Base-by-base conservation (phyloP, 352 stramenopile genomes). In the Phytophthora macrochlamydospora region DNA sequence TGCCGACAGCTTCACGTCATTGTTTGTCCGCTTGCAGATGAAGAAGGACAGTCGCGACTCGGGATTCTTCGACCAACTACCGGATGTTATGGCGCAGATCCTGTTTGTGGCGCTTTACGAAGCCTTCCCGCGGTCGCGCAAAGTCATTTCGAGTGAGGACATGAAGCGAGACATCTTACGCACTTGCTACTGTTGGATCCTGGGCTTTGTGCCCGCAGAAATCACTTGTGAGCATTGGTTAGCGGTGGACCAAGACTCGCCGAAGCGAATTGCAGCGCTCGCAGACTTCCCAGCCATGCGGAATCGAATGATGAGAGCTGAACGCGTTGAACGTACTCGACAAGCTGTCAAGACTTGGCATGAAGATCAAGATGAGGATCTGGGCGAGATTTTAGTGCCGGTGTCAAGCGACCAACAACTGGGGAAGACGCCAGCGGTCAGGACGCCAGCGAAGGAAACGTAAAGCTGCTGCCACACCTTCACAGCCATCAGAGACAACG, bases 41-140 rank as follows among this genome's bases (percentile, higher is more conserved):
- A 75, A 84, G 7, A 60, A 71, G 28, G 32, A 59, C 9, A 88
- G 68, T 40, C 76, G 80, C 0, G 79, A 89, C 53, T 78, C 63
- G 0, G 78, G 76, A 0, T 87, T 92, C 40, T 75, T 92, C 24
- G 78, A 89, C 29, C 62, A 73, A 18, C 57, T 91, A 6, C 84
- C 84, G 0, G 84, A 91, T 28, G 62, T 90, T 1, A 52, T 88
- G 42, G 77, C 84, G 0, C 82, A 91, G 38, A 78, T 92, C 28
- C 42, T 91, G 35, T 92, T 91, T 55, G 67, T 82, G 13, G 71
- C 79, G 2, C 68, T 92, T 2, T 90, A 92, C 33, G 81, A 91
- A n/a, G 84, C 78, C 3, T 92, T 89, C 52, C 84, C 84, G 30
- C 87, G 80, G 32, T 90, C 84, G 0, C 71, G 84, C 3, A 85